Evolutionary conservation across 2,329 filamentous ascomycete species (phyloP), one percentile per base, ranked within the genome.

Genomic region (Paracamarosporium sp.): DNA sequence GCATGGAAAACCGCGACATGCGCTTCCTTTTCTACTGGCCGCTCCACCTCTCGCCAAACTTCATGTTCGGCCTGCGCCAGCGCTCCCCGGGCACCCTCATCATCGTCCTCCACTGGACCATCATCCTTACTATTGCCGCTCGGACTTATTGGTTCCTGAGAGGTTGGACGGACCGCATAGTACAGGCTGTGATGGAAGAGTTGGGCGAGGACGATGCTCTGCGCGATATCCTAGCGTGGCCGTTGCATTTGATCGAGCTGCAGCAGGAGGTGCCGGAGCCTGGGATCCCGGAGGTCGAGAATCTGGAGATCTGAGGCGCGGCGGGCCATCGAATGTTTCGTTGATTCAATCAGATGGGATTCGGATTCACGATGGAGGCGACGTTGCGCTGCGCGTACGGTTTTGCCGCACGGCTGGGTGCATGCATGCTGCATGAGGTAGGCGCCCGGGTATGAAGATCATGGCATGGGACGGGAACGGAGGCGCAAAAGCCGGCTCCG

Each of bases 61-160:
- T 75, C 52, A 55, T 76, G 17, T 54, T 57, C 1, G 53, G 73
- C 43, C 55, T 80, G 1, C 70, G 70, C 5, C 63, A 71, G 35
- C 62, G 64, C 22, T 65, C 75, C 15, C 67, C 76, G 7, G 71
- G 69, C 1, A 74, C 76, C 2, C 59, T 81, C 20, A 68, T 75
- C 2, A 56, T 80, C 22, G 54, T 80, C 13, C 74, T 77, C 43
- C 68, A 78, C 51, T 81, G 78, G 55, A 69, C 73, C 13, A 67
- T 76, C 12, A 60, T 77, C 7, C 60, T 80, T 2, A 67, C 70
- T 22, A 64, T 63, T 5, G 63, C 76, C 5, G 76, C 78, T 53
- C 56, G 64, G 64, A 56, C 62, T 12, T 77, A 73, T 68, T 81
- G 69, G 78, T 78, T 77, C 79, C 67, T 77, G 56, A 55, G 70